phyloP scores from a whole-genome alignment of 2,329 filamentous ascomycete genomes.

The Colletotrichum scovillei region DNA sequence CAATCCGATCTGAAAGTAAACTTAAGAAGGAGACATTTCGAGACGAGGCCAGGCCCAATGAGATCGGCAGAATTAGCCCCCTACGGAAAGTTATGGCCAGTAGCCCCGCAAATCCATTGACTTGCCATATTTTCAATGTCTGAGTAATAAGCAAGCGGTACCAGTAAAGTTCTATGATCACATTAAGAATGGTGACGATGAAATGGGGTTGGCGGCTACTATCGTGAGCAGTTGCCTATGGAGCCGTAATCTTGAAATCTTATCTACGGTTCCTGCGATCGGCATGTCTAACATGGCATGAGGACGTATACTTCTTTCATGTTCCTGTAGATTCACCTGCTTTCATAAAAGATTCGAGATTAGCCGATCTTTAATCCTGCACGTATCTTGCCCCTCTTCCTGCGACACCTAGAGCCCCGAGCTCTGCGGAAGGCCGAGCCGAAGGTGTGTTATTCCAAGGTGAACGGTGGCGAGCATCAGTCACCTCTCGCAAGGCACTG shows the following conservation, averaged over 20 bases:
- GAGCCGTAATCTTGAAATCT: background rate
- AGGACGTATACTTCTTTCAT: background rate
- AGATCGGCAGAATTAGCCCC: background rate
- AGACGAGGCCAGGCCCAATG: background rate
- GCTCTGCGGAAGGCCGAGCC: background rate
- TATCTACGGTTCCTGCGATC: background rate
- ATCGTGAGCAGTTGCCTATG: background rate
- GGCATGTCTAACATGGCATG: background rate
- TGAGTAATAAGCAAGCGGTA: background rate
- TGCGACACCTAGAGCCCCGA: background rate
- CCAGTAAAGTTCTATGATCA: background rate
- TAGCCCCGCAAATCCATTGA: background rate
- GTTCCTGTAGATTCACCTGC: background rate
- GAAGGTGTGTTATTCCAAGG: background rate
- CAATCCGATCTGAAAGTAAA: background rate
- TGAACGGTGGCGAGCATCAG: background rate
- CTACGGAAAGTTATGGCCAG: background rate
- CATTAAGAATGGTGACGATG: background rate
- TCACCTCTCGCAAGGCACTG: background rate
- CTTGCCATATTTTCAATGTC: background rate
- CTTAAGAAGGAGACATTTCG: background rate
- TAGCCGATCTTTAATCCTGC: background rate
- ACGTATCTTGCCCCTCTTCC: background rate
- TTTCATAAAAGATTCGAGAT: background rate
- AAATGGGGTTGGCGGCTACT: background rate